Evolutionary conservation across 2,329 filamentous ascomycete genomes (phyloP).

Genomic region (Nemania sp.): DNA sequence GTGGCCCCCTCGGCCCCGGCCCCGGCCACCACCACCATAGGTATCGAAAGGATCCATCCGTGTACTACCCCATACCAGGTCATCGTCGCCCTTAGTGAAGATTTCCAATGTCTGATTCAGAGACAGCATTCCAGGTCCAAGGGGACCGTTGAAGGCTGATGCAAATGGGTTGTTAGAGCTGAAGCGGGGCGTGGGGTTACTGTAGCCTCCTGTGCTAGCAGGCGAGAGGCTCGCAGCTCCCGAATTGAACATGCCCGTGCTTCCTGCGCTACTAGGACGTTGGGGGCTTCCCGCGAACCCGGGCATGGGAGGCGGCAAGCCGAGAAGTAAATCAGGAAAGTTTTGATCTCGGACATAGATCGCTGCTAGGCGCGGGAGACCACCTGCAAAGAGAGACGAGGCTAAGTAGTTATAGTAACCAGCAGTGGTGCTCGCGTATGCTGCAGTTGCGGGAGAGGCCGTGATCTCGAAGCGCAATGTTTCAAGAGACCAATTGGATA

Average conservation of each 20-base stretch:
- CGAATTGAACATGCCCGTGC: conserved; percentile 36
- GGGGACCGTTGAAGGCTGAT: conserved; percentile 40
- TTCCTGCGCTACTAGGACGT: conserved; percentile 44
- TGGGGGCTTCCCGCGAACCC: conserved; percentile 46
- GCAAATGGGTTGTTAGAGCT: conserved; percentile 66
- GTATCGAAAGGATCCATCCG: conserved; percentile 47
- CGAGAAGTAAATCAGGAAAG: conserved; percentile 79
- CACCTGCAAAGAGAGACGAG: conserved; percentile 76
- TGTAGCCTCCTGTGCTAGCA: conserved; percentile 24
- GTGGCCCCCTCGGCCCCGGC: conserved; percentile 35
- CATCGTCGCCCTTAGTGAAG: conserved; percentile 63
- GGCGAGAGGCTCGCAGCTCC: conserved; percentile 37
- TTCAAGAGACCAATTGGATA: conserved; percentile 70
- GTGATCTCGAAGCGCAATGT: conserved; percentile 85
- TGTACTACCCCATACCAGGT: conserved; percentile 63
- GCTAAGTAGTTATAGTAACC: conserved; percentile 86
- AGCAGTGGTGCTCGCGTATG: conserved; percentile 59
- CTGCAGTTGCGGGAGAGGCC: conserved; percentile 58
- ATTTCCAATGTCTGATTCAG: conserved; percentile 61
- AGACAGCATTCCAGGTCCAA: conserved; percentile 39
- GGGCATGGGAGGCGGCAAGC: conserved; percentile 66
- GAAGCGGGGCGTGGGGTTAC: conserved; percentile 49
- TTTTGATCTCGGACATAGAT: conserved; percentile 85
- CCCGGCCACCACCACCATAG: conserved; percentile 22
- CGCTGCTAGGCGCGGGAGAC: conserved; percentile 72